Evolutionary conservation across 1,284 basidiomycete genomes (phyloP).

Genomic region (Cutaneotrichosporon daszewskae): DNA sequence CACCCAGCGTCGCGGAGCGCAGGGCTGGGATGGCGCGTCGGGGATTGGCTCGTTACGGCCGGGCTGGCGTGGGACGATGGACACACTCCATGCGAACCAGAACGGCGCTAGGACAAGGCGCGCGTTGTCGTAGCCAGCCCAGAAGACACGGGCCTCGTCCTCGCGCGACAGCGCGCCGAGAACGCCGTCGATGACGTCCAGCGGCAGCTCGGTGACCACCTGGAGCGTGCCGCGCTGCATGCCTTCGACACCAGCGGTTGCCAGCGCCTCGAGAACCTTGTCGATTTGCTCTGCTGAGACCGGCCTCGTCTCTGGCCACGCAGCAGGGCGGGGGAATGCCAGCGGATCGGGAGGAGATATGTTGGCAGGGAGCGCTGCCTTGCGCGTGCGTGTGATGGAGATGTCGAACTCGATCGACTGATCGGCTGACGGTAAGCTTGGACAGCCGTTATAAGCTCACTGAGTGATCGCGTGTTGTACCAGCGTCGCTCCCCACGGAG

Average conservation of each 20-base stretch:
- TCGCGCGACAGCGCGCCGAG: constrained; percentile 19
- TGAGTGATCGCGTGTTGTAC: constrained; percentile 38
- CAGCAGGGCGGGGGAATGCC: constrained; percentile 3
- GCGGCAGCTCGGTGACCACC: constrained; percentile 5
- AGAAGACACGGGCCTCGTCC: constrained; percentile 56
- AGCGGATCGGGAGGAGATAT: constrained; percentile 1
- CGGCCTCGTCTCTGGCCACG: neutral
- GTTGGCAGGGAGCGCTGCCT: neutral
- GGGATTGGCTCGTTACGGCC: too few relatives aligned
- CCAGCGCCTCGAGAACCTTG: constrained; percentile 14
- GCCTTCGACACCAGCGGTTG: constrained; percentile 19
- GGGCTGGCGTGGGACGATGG: neutral
- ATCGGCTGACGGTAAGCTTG: constrained; percentile 26
- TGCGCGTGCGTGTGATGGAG: constrained; percentile 7
- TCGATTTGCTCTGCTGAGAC: neutral
- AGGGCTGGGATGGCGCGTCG: neutral
- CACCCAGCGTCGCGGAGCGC: constrained; percentile 53
- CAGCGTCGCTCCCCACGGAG: constrained; percentile 18
- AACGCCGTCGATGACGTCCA: constrained; percentile 9
- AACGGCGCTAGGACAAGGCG: constrained; percentile 54
- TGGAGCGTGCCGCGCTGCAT: constrained; percentile 15
- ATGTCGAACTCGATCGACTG: constrained; percentile 36
- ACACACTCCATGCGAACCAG: constrained; percentile 58
- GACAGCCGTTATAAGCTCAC: constrained; percentile 14
- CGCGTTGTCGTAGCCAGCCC: constrained; percentile 59